phyloP scores from a whole-genome alignment of 106 monocot species.

The Ottelia alismoides region DNA sequence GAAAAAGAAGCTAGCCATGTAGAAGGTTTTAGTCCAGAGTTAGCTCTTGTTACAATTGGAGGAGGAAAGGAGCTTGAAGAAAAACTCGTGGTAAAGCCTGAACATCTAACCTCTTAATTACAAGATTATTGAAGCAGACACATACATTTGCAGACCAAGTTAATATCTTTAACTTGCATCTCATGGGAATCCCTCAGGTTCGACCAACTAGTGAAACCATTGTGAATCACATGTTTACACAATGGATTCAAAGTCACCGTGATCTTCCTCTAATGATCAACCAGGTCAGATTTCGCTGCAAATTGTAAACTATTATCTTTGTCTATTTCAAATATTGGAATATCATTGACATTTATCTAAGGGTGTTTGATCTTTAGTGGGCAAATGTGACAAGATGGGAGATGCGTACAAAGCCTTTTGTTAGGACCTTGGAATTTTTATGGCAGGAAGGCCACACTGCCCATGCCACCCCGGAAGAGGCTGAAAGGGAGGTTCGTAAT shows the following conservation, averaged over 20 bases:
- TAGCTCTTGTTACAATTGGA: conserved; percentile 94
- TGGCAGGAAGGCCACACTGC: conserved; percentile 99
- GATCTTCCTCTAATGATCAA: conserved; percentile 98
- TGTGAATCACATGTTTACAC: conserved; percentile 99
- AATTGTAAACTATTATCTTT: too few species aligned
- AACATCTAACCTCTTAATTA: too few species aligned
- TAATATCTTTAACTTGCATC: too few species aligned
- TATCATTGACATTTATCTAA: neutral
- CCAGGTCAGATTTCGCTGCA: too few species aligned
- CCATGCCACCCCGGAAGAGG: conserved; percentile 92
- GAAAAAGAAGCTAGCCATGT: conserved; percentile 98
- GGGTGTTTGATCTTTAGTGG: conserved; percentile 39
- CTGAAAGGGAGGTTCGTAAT: conserved; percentile 71
- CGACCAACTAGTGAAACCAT: conserved; percentile 99
- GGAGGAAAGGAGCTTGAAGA: conserved; percentile 99
- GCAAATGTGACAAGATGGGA: conserved; percentile 99
- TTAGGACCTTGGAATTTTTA: conserved; percentile 94
- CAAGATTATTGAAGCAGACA: too few species aligned
- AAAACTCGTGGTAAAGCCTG: conserved; percentile 99
- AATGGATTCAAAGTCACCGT: conserved; percentile 97
- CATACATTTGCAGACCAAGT: too few species aligned
- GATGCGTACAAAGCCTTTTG: conserved; percentile 97
- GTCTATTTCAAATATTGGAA: neutral
- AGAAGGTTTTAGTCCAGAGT: conserved; percentile 93
- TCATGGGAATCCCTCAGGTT: conserved; percentile 62